Percentiles rank a stretch among this genome's conserved stretches.
These are phyloP conservation scores for Metschnikowia lochheadii DNA, from an alignment of 805 yeast genomes.

Conservation along the genomic window DNA sequence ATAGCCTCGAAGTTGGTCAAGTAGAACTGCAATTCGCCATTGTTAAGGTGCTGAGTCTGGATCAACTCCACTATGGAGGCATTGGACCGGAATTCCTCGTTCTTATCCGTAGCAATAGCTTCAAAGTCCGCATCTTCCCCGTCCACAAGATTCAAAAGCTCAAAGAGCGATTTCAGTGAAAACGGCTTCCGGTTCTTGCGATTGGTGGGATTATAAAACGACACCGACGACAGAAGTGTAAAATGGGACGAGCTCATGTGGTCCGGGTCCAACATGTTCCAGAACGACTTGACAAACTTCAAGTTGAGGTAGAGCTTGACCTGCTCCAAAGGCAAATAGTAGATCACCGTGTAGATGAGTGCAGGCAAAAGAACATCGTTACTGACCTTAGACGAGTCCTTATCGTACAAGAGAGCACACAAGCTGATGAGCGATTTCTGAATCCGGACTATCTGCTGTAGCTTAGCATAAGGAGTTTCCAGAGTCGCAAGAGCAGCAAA, in stretches of 20 bases:
- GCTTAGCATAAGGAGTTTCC: slow-evolving; percentile 33
- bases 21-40: slow-evolving; percentile 37
- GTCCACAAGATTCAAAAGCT: slow-evolving; percentile 7
- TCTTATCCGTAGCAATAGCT: not conserved
- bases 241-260: slow-evolving; percentile 16
- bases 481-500: slow-evolving; percentile 18
- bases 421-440: slow-evolving; percentile 29
- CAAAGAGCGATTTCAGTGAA: slow-evolving; percentile 8
- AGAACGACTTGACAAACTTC: slow-evolving; percentile 34
- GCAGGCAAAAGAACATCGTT: slow-evolving; percentile 40
- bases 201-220: slow-evolving; percentile 15
- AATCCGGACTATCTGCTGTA: slow-evolving; percentile 25
- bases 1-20: slow-evolving; percentile 43
- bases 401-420: slow-evolving; percentile 15
- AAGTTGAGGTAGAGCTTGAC: slow-evolving; percentile 34
- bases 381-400: slow-evolving; percentile 23
- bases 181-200: slow-evolving; percentile 6
- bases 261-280: slow-evolving; percentile 31
- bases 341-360: slow-evolving; percentile 33
- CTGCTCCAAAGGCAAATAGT: slow-evolving; percentile 21
- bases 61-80: slow-evolving; percentile 27
- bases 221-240: slow-evolving; percentile 11
- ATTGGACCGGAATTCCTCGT: slow-evolving; percentile 27
- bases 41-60: slow-evolving; percentile 27
- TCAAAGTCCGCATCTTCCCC: slow-evolving; percentile 1